Evolutionary conservation across 345 rosid genomes (phyloP), one percentile per base, ranked within the genome.

Genomic region (Salix exigua): DNA sequence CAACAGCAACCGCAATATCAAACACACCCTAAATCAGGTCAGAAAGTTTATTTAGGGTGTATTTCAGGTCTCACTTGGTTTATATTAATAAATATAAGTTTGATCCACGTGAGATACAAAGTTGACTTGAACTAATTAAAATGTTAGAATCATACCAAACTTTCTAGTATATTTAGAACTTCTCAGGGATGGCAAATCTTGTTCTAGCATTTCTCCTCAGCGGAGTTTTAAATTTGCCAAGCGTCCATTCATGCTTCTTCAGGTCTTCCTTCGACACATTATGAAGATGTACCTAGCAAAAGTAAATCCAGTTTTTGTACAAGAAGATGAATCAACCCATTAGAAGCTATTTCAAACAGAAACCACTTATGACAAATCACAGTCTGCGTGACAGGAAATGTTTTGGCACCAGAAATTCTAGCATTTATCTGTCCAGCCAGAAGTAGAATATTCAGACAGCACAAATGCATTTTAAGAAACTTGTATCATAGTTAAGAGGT

Each of bases 271-370:
- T 26, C 42, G 38, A 44, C 65, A 25, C 68, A 73, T 40, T 17
- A 62, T 62, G 68, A 61, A 38, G 21, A 21, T 58, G 42, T 61
- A 48, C 60, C 75, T 73, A n/a, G 42, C 58, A 73, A 73, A 74
- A 74, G 3, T 4, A 4, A 18, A 74, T 19, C 10, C 14, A 18
- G 30, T 37, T 42, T 74, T 64, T 63, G 61, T 33, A 12, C 35
- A 38, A 50, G 13, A 28, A 46, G 42, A 26, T 26, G 16, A 40
- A 62, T 18, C 16, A 7, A 5, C 33, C 5, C 51, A 21, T 19
- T 9, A 42, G 23, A 67, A 5, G 9, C 23, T 10, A 67, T 67
- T 4, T 38, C 70, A 66, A 10, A 37, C 25, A 67, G 46, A 37
- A 13, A 38, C 2, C 11, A 38, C 28, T 7, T 3, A 11, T 7